Evolutionary conservation across 2,329 filamentous ascomycete genomes (phyloP), one percentile per base, ranked within the genome.

Genomic region (Pseudocercospora musae): DNA sequence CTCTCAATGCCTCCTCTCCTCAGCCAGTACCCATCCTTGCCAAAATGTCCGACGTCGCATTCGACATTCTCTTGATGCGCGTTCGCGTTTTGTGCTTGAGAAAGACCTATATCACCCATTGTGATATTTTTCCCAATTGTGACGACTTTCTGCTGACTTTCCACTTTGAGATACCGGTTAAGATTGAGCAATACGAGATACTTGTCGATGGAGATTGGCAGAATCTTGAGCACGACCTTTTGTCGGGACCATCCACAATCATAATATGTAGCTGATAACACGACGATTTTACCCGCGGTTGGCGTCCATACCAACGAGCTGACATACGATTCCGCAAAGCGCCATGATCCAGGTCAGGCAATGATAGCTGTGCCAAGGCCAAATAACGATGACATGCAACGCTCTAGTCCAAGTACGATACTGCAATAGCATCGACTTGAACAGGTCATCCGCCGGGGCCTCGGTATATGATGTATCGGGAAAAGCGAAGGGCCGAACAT

Each of bases 1-100:
- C 31, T 44, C 54, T 57, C 54, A 15, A 44, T 25, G 18, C 25
- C 54, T 21, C 18, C 42, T 27, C 54, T 20, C 20, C 31, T 40
- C 3, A 57, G 23, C 54, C 37, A 42, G 21, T 57, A 57, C 10
- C 37, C 54, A 57, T 57, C 54, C 31, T 57, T 44, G 33, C 54
- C 54, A 44, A 57, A 23, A 10, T 37, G 31, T 21, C 54, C 54
- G 7, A 57, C 10, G 4, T 57, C 33, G n/a, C n/a, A 21, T 10
- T 21, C 53, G 8, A 33, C 4, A 1, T 40, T 4, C 20, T 57
- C 54, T n/a, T 23, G 13, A 21, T 20, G 31, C 21, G 42, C 18
- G 27, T 7, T 25, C 8, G 21, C 18, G 10, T 44, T 25, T 25
- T 42, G 33, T 8, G 25, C 33, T 15, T 15, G n/a, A 18, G 15